phyloP scores from a whole-genome alignment of 164 flowering plant genomes.

The Sextonia rubra region DNA sequence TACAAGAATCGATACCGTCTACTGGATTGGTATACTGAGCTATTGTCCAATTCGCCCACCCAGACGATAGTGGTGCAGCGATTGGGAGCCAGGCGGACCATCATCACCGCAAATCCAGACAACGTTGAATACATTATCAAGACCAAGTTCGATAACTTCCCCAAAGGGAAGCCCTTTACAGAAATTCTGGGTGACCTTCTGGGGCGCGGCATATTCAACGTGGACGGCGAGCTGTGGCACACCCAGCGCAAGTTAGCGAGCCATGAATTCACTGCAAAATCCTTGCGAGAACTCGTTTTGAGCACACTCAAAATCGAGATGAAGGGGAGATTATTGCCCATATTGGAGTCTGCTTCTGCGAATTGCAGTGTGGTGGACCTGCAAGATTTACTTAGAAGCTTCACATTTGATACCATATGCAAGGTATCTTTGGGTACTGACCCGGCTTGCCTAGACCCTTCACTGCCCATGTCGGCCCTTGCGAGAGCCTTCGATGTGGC shows the following conservation, averaged over 20 bases:
- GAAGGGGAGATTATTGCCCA: slow-evolving; percentile 36
- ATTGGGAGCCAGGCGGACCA: slow-evolving; percentile 44
- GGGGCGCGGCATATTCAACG: slow-evolving; percentile 71
- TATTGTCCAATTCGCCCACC: slow-evolving; percentile 43
- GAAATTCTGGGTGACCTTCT: slow-evolving; percentile 69
- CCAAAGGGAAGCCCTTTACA: slow-evolving; percentile 70
- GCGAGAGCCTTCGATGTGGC: slow-evolving; percentile 59
- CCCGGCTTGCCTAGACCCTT: slow-evolving; percentile 41
- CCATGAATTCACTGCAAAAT: slow-evolving; percentile 52
- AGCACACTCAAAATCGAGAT: slow-evolving; percentile 41
- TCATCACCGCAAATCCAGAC: slow-evolving; percentile 66
- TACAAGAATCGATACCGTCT: slow-evolving; percentile 52
- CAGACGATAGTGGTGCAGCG: slow-evolving; percentile 51
- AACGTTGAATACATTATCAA: slow-evolving; percentile 71
- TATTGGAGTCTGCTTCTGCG: slow-evolving; percentile 33
- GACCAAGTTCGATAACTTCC: slow-evolving; percentile 58
- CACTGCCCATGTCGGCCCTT: slow-evolving; percentile 28
- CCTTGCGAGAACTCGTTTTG: slow-evolving; percentile 40
- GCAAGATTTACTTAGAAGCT: slow-evolving; percentile 43
- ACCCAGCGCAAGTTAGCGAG: slow-evolving; percentile 58
- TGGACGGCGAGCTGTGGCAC: slow-evolving; percentile 65
- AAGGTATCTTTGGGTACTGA: slow-evolving; percentile 51
- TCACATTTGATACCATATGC: slow-evolving; percentile 59
- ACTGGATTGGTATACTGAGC: slow-evolving; percentile 68
- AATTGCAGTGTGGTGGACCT: slow-evolving; percentile 24